Evolutionary conservation across 192 early-diverging fungal species (phyloP).

Genomic region (Coemansia sp.): DNA sequence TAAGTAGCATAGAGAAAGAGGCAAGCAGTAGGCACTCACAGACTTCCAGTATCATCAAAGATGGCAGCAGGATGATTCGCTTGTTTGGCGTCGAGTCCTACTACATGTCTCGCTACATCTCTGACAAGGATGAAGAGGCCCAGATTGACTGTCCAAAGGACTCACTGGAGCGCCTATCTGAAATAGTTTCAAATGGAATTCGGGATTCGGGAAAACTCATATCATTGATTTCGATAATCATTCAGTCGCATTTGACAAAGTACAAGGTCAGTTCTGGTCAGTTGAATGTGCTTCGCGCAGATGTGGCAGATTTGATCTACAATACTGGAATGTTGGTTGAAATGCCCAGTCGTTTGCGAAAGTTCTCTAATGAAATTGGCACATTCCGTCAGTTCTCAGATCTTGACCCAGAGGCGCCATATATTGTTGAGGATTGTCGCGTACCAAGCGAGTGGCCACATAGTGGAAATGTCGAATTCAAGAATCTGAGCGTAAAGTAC

Average conservation of each 20-base stretch:
- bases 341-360: neutral
- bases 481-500: slow-evolving; percentile 62
- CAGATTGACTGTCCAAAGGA: slow-evolving; percentile 56
- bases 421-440: slow-evolving; percentile 21
- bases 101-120: slow-evolving; percentile 60
- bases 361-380: neutral
- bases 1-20: slow-evolving; percentile 1
- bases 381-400: slow-evolving; percentile 18
- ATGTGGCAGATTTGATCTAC: neutral
- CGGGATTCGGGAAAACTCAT: slow-evolving; percentile 37
- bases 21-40: slow-evolving; percentile 3
- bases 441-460: slow-evolving; percentile 63
- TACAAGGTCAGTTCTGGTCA: neutral
- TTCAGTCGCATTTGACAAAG: slow-evolving; percentile 14
- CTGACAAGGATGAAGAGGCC: slow-evolving; percentile 63
- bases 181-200: slow-evolving; percentile 57
- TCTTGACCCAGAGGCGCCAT: slow-evolving; percentile 53
- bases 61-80: slow-evolving; percentile 71
- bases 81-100: slow-evolving; percentile 61
- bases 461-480: slow-evolving; percentile 61
- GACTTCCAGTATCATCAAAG: slow-evolving; percentile 31
- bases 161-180: slow-evolving; percentile 64
- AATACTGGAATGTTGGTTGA: neutral
- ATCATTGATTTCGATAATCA: slow-evolving; percentile 8
- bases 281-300: neutral